Evolutionary conservation across 2,329 filamentous ascomycete genomes (phyloP).

Genomic region (Aspergillus caelatus): DNA sequence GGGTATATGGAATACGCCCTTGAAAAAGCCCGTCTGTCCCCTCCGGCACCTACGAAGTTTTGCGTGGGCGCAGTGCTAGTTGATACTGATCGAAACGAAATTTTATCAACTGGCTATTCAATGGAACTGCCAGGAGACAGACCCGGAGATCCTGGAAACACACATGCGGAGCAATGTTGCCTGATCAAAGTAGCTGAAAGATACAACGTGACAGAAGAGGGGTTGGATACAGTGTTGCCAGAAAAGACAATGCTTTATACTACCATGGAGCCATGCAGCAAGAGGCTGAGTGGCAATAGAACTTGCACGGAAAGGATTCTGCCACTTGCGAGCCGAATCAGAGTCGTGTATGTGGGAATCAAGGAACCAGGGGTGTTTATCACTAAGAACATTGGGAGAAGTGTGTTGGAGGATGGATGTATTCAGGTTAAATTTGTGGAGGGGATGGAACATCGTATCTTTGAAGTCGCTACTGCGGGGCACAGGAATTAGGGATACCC

Average conservation of each 20-base stretch:
- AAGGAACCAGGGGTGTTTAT: no score
- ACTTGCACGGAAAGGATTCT: no score
- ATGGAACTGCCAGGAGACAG: conserved; percentile 42
- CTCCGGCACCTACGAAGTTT: conserved; percentile 44
- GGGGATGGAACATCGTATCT: conserved; percentile 22
- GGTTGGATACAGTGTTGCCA: conserved; percentile 41
- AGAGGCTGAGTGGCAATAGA: no score
- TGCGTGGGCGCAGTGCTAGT: conserved; percentile 49
- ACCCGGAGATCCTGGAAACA: conserved; percentile 43
- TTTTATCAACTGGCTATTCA: conserved; percentile 50
- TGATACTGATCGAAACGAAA: conserved; percentile 38
- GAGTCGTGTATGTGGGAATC: no score
- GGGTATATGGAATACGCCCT: conserved; percentile 46
- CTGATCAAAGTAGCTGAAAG: conserved; percentile 49
- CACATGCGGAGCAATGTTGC: conserved; percentile 44
- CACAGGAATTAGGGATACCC: not conserved
- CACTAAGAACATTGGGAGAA: no score
- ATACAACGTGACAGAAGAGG: conserved; percentile 39
- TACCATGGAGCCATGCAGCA: conserved; percentile 49
- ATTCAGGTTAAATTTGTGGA: conserved; percentile 21
- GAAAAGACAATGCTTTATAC: conserved; percentile 48
- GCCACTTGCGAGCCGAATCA: no score
- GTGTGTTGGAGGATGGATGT: conserved; percentile 23
- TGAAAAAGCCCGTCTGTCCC: conserved; percentile 38
- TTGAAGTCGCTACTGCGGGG: conserved; percentile 15